A percentile compares a stretch with the other conserved stretches of the same genome.
Conservation (phyloP, 2,329 filamentous ascomycete species). For the Aurifilum marmelostoma region DNA sequence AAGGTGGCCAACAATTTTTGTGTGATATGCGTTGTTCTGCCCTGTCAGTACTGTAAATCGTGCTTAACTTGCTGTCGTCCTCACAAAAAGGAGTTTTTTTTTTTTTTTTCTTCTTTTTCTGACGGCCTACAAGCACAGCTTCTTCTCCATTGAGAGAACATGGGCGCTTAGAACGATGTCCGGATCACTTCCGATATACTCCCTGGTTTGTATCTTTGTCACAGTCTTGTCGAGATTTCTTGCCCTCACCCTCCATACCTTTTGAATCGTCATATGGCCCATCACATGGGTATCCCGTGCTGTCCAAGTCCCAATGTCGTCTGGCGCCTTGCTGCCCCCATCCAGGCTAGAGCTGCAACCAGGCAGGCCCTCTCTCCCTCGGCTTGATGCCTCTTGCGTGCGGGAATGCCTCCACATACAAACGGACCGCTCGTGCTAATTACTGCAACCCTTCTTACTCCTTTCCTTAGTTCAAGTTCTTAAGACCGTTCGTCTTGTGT, state of each 20-base stretch:
- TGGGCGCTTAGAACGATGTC: neutral
- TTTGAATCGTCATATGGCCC: neutral
- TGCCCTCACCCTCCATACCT: neutral
- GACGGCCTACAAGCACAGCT: slow-evolving; percentile 11
- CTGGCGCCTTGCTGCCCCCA: neutral
- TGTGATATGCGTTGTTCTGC: neutral
- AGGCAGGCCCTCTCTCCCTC: neutral
- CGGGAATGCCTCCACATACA: neutral
- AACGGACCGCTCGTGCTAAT: neutral
- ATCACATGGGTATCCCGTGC: neutral
- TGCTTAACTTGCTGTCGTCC: neutral
- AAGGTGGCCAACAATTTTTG: neutral
- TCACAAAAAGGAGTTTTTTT: neutral
- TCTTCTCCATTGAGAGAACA: neutral
- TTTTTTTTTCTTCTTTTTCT: no score
- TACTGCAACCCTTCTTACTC: neutral
- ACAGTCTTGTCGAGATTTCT: neutral
- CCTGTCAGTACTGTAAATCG: slow-evolving; percentile 7
- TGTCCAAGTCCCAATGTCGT: neutral
- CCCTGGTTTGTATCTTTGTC: no score
- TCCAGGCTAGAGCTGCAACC: neutral
- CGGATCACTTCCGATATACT: neutral
- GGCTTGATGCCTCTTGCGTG: neutral
- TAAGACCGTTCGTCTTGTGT: neutral
- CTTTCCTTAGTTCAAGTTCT: neutral